These are phyloP conservation scores for Clausena lansium DNA, from an alignment of 345 rosid genomes.

Conservation along the genomic window DNA sequence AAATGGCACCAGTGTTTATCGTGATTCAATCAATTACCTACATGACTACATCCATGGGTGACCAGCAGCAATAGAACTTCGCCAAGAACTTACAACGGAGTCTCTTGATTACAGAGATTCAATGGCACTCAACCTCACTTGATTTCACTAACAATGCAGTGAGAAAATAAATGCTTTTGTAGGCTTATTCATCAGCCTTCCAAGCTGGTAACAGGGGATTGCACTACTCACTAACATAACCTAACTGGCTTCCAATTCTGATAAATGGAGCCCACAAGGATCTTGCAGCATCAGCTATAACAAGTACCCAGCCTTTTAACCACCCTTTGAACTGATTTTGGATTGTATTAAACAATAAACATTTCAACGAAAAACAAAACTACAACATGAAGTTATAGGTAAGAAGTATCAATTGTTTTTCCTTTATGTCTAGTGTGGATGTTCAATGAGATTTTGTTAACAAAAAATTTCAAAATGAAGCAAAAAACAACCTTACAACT, in stretches of 20 bases:
- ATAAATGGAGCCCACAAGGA: not conserved
- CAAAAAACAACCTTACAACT: not conserved
- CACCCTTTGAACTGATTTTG: not conserved
- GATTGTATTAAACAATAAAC: not conserved
- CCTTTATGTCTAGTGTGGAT: not conserved
- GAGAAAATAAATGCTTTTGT: not conserved
- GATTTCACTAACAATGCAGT: not conserved
- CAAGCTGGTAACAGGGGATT: not conserved
- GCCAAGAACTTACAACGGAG: too few relatives aligned
- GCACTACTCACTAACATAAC: not conserved
- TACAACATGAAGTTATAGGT: not conserved
- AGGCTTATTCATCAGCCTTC: not conserved
- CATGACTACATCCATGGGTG: too few relatives aligned
- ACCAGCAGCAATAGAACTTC: too few relatives aligned
- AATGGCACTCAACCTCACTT: too few relatives aligned
- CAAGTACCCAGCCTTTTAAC: not conserved
- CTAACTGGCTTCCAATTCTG: not conserved
- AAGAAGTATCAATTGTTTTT: not conserved
- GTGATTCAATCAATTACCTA: not conserved
- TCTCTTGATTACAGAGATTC: not conserved
- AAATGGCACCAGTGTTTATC: not conserved
- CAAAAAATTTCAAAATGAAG: not conserved
- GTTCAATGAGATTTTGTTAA: not conserved
- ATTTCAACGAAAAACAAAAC: not conserved
- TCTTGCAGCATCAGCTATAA: not conserved